Base-by-base conservation (phyloP, 192 early-diverging fungal species). In the Ambispora gerdemannii region DNA sequence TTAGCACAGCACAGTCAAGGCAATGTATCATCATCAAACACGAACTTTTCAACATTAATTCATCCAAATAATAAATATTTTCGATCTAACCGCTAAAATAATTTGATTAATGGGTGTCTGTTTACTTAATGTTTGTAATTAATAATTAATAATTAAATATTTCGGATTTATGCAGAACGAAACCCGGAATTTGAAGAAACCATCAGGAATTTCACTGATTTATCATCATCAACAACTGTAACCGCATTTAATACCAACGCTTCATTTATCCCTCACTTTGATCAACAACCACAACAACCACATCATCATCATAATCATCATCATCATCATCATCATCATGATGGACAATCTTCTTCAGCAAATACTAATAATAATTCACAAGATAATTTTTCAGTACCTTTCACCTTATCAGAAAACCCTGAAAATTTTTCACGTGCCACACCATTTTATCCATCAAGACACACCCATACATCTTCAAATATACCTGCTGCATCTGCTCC, bases 241-340 rank as follows among this genome's bases (percentile, higher is more conserved):
- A n/a, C n/a, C n/a, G n/a, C n/a, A n/a, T n/a, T n/a, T n/a, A n/a
- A n/a, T n/a, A n/a, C n/a, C n/a, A n/a, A n/a, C n/a, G n/a, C n/a
- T n/a, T n/a, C n/a, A n/a, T n/a, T n/a, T n/a, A n/a, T n/a, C n/a
- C n/a, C n/a, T 17, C 22, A 10, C n/a, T 10, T 27, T 20, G 24
- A 3, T 55, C 52, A 55, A 10, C 52, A 55, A 27, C 52, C 13
- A 10, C 52, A 25, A 24, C 52, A 55, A 55, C 24, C 10, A 20
- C 52, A 55, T 55, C 28, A 55, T 55, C 28, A 24, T 20, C 52
- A n/a, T n/a, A n/a, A n/a, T n/a, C n/a, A n/a, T n/a, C n/a, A n/a
- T n/a, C n/a, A n/a, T n/a, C n/a, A n/a, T n/a, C n/a, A n/a, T n/a
- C n/a, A n/a, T n/a, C n/a, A n/a, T n/a, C n/a, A n/a, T n/a, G n/a